Evolutionary conservation across 352 stramenopile species (phyloP).

Genomic region (Globisporangium spiculum): DNA sequence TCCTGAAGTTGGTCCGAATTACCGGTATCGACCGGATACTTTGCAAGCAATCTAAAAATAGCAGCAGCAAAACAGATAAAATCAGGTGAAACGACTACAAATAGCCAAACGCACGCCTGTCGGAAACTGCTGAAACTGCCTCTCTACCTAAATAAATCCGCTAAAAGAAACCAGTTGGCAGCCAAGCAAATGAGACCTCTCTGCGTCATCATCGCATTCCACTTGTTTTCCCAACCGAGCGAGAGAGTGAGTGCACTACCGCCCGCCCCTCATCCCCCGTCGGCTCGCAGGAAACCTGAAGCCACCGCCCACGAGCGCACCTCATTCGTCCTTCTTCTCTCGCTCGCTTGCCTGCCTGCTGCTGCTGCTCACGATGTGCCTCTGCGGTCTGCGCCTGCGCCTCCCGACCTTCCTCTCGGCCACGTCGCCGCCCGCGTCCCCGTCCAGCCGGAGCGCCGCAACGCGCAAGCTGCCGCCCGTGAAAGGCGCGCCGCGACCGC

Average conservation of each 20-base stretch:
- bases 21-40: too few relatives aligned
- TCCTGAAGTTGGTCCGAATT: too few relatives aligned
- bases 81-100: too few relatives aligned
- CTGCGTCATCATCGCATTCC: neutral
- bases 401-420: slow-evolving; percentile 17
- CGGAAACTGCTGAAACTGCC: too few relatives aligned
- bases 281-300: neutral
- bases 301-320: neutral
- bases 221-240: neutral
- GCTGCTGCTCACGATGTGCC: slow-evolving; percentile 26
- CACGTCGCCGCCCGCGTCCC: slow-evolving; percentile 13
- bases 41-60: too few relatives aligned
- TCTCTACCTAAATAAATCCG: too few relatives aligned
- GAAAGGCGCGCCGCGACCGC: slow-evolving; percentile 24
- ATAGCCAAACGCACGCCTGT: too few relatives aligned
- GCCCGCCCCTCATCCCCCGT: neutral
- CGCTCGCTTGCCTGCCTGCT: neutral
- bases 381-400: slow-evolving; percentile 29
- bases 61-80: too few relatives aligned
- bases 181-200: neutral
- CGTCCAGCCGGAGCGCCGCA: slow-evolving; percentile 15
- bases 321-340: neutral
- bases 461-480: slow-evolving; percentile 34
- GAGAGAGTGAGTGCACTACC: neutral
- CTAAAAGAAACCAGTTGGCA: neutral